Base-by-base conservation (phyloP, 768 basidiomycete species). In the Serendipita vermifera region DNA sequence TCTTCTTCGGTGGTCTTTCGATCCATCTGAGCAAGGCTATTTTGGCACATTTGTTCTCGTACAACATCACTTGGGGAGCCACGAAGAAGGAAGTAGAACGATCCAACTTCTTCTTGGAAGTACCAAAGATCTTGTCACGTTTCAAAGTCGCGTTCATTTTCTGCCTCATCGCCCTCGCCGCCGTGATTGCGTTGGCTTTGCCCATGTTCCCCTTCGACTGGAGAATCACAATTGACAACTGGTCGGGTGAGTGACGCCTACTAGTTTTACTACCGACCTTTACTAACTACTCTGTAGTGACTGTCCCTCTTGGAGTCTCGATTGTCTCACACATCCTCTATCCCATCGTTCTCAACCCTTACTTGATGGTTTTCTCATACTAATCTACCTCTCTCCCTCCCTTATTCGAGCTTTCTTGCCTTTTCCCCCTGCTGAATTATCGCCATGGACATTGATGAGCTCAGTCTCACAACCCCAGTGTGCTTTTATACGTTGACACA, bases 341-440 rank as follows among this genome's bases (percentile, higher is more conserved):
- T 70, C 58, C 58, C 76, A 83, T 93, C 56, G 80, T 89, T 20
- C 76, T 92, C 36, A 92, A 92, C 62, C 89, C 87, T 1, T 87
- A 84, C 83, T 70, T 90, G 54, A 87, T 87, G 83, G 84, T 87
- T 38, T 90, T 89, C 69, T 82, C 81, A 0, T 79, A 77, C 57
- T 74, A 61, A 67, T 11, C 38, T 13, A 27, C 38, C 53, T 35
- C 3, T 38, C n/a, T n/a, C n/a, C n/a, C n/a, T n/a, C n/a, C n/a
- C n/a, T n/a, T n/a, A n/a, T n/a, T n/a, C n/a, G n/a, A n/a, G n/a
- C n/a, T n/a, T n/a, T n/a, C n/a, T n/a, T n/a, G n/a, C n/a, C n/a
- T n/a, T n/a, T n/a, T n/a, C n/a, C n/a, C n/a, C n/a, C n/a, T n/a
- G n/a, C n/a, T n/a, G n/a, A n/a, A n/a, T n/a, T n/a, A n/a, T n/a